These are phyloP conservation scores for Alternaria sp. DNA, from an alignment of 2,329 filamentous ascomycete genomes.

Conservation along the genomic window DNA sequence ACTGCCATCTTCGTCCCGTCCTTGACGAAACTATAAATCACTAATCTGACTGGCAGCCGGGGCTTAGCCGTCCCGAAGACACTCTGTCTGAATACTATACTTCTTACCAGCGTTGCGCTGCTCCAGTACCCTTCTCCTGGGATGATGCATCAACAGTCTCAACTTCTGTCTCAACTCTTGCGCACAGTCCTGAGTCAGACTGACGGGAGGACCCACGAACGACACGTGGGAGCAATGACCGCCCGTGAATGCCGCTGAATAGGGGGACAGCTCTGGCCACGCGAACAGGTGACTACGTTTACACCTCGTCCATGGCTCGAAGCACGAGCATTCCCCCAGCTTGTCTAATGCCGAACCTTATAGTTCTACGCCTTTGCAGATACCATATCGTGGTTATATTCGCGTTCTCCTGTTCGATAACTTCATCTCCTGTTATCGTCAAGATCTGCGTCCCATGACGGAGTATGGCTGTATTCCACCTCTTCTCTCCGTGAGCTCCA, in stretches of 20 bases:
- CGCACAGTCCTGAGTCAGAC: slow-evolving; percentile 10
- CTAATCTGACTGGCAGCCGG: neutral
- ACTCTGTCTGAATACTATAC: neutral
- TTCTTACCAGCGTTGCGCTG: neutral
- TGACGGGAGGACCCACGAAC: slow-evolving; percentile 14
- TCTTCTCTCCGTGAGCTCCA: slow-evolving; percentile 5
- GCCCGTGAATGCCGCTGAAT: slow-evolving; percentile 18
- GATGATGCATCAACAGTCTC: slow-evolving; percentile 9
- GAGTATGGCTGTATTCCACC: neutral
- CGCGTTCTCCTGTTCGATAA: neutral
- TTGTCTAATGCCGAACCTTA: neutral
- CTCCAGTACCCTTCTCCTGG: neutral
- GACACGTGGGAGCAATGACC: slow-evolving; percentile 27
- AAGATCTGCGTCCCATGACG: neutral
- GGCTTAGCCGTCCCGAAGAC: neutral
- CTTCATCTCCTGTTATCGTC: neutral
- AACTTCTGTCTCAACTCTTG: neutral
- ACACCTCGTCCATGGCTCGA: neutral
- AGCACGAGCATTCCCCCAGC: neutral
- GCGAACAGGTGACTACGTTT: neutral
- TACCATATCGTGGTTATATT: neutral
- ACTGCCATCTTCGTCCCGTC: neutral
- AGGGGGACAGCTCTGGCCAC: slow-evolving; percentile 2
- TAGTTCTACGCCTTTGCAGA: neutral
- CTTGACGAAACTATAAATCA: neutral